Base-by-base conservation (phyloP, 1,139 yeast genomes). In the Magnusiomyces fungicola region DNA sequence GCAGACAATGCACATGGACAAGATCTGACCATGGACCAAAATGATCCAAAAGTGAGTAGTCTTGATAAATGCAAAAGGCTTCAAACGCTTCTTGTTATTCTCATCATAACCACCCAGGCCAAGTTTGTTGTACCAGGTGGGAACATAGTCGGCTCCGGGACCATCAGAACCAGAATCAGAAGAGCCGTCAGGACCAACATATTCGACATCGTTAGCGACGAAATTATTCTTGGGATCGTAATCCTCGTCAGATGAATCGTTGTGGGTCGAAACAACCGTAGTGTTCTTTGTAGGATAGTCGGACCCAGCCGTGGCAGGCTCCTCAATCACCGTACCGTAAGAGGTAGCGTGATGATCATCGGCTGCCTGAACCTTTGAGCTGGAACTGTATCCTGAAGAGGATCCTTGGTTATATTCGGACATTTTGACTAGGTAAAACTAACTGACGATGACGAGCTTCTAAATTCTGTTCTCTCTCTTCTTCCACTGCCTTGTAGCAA, bases 31-130 rank as follows among this genome's bases (percentile, higher is more conserved):
- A 39, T 64, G 65, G 33, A 70, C 37, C 40, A 72, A 63, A 37
- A 71, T 71, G 50, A 69, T 59, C 72, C 72, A 69, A 53, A 72
- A 72, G 34, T 67, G 64, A 36, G 54, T 54, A 30, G 70, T 63
- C 32, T 60, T 48, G 43, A 72, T 44, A 48, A 68, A 70, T 33
- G 59, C 61, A 49, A 71, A 69, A 14, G 45, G 39, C 23, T 16
- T 9, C 6, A 19, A 14, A 10, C 30, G 41, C 42, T 45, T 41
- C 18, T n/a, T 14, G 10, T 10, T 6, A 6, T 16, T 21, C 10
- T 32, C 22, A 9, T 10, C 16, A 10, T 34, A 30, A 19, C 12
- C 19, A 7, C 38, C 44, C 3, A n/a, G 29, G 6, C 16, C n/a
- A 12, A 4, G 38, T 7, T 33, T 27, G 18, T 14, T 7, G 33